Evolutionary conservation across 202 grass and related monocot genomes (phyloP), one percentile per base, ranked within the genome.

Genomic region (Sporobolus alterniflorus): DNA sequence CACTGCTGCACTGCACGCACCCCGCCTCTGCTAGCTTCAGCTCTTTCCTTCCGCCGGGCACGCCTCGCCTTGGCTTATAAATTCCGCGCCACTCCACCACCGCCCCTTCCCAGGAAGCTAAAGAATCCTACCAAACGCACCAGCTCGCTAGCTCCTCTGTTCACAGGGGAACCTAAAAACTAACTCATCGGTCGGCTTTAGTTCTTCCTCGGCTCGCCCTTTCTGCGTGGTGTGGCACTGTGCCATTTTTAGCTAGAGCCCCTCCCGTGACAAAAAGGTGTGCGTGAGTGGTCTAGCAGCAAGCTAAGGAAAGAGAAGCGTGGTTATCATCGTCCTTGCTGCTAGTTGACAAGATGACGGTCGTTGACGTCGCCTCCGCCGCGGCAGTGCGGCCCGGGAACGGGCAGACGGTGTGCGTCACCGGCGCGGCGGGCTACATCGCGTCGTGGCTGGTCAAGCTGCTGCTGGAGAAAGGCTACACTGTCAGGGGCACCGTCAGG

Each of bases 391-490:
- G 30, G 67, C 25, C 79, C 16, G 87, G 87, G 12, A 79, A 74
- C 71, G 86, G 89, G 52, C 84, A 86, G 81, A 92, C 82, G 0
- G 96, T 98, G 67, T 98, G 96, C 77, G 90, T 98, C n/a, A 98
- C 96, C 47, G 96, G 96, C 21, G 96, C 96, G 2, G 90, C 89
- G 30, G 96, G 96, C 49, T 98, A 88, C 90, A 90, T 98, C 71
- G 96, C 91, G 44, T 98, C 96, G 26, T 95, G 96, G 96, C 69
- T 98, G 0, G 96, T 98, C 25, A 98, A 98, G 87, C 89, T 87
- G 31, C 92, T 98, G 62, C 81, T 98, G 42, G 89, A 92, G 87
- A 98, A 90, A 52, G 96, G 96, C 0, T 95, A 95, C 73, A 92
- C 92, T 39, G 96, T 98, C 14, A 93, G 85, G 65, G 96, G 96